A percentile compares a stretch with the other conserved stretches of the same genome.
These are phyloP conservation scores for Zygotorulaspora chibaensis DNA, from an alignment of 805 yeast genomes.

Conservation along the genomic window DNA sequence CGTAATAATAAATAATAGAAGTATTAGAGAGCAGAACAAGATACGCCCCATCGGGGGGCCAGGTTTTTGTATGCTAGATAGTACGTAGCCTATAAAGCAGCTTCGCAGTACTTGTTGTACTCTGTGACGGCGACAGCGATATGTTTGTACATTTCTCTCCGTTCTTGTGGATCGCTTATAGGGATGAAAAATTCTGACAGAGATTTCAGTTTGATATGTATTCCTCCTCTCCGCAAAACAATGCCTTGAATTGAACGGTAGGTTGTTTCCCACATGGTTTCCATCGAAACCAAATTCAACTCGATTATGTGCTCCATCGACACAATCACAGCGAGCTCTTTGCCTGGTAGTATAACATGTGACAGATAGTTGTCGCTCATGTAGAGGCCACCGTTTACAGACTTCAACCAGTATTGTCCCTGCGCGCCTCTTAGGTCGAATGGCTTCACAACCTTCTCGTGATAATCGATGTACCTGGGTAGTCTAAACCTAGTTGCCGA, in stretches of 20 bases:
- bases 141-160: slow-evolving; percentile 62
- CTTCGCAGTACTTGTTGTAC: slow-evolving; percentile 67
- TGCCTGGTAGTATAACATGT: slow-evolving; percentile 78
- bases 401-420: slow-evolving; percentile 90
- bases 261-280: slow-evolving; percentile 65
- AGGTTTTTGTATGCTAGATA: too few species aligned
- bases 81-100: slow-evolving; percentile 29
- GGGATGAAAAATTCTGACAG: slow-evolving; percentile 76
- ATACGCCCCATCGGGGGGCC: too few species aligned
- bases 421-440: slow-evolving; percentile 80
- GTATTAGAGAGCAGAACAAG: too few species aligned
- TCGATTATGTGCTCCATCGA: slow-evolving; percentile 68
- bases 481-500: slow-evolving; percentile 75
- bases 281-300: slow-evolving; percentile 56
- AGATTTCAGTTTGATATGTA: slow-evolving; percentile 57
- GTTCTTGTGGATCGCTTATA: slow-evolving; percentile 59
- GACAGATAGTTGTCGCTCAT: slow-evolving; percentile 75
- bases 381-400: slow-evolving; percentile 74
- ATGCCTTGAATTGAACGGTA: slow-evolving; percentile 66
- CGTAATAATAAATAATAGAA: too few species aligned
- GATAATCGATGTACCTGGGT: slow-evolving; percentile 65
- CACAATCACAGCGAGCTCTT: slow-evolving; percentile 69
- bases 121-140: slow-evolving; percentile 79
- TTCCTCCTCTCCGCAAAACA: slow-evolving; percentile 74
- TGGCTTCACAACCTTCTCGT: slow-evolving; percentile 67